phyloP scores from a whole-genome alignment of 331 rosid genomes.

The Acacia concinna region DNA sequence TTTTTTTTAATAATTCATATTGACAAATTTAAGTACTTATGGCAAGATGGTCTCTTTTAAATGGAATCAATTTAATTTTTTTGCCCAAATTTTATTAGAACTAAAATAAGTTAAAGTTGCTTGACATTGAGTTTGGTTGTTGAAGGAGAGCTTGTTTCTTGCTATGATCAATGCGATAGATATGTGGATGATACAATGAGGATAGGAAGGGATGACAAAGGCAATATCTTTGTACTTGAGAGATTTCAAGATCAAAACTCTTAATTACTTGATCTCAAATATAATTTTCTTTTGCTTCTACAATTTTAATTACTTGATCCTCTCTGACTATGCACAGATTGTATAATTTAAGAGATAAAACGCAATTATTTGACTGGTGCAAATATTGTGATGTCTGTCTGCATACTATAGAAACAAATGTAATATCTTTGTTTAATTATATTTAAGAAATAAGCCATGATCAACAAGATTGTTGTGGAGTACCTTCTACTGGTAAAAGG shows the following conservation, averaged over 20 bases:
- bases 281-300: not conserved
- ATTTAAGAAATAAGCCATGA: not conserved
- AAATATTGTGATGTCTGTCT: not conserved
- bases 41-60: too few species aligned
- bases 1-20: too few species aligned
- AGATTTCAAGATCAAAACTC: conserved; percentile 45
- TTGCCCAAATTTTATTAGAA: not conserved
- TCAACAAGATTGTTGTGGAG: not conserved
- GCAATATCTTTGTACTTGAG: conserved; percentile 73
- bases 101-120: not conserved
- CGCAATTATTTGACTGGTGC: not conserved
- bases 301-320: not conserved
- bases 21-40: too few species aligned
- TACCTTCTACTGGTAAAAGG: too few species aligned
- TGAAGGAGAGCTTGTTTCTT: conserved; percentile 32
- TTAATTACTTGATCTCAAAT: not conserved
- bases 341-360: not conserved
- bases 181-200: conserved; percentile 75
- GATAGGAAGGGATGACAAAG: conserved; percentile 84
- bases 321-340: not conserved
- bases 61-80: too few species aligned
- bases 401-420: not conserved
- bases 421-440: not conserved
- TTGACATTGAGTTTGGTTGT: not conserved
- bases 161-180: conserved; percentile 39